phyloP scores from a whole-genome alignment of 768 basidiomycete species.

The Leccinum subgranulosum region DNA sequence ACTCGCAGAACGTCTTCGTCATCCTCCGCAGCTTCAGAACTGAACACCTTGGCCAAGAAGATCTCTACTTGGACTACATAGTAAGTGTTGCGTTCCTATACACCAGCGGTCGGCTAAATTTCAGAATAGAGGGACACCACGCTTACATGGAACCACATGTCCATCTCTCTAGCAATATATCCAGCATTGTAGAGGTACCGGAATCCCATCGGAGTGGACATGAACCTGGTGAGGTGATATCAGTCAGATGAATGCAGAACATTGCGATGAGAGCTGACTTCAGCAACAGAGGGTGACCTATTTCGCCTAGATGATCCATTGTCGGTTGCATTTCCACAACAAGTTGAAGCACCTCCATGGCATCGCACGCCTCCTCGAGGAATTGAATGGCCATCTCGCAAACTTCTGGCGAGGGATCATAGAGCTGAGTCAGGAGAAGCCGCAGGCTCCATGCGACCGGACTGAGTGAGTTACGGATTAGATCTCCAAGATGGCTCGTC shows the following conservation, averaged over 20 bases:
- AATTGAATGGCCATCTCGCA: slow-evolving; percentile 87
- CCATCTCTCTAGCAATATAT: slow-evolving; percentile 94
- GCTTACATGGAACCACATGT: slow-evolving; percentile 91
- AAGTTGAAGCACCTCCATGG: slow-evolving; percentile 76
- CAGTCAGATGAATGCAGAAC: background rate
- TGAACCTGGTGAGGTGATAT: slow-evolving; percentile 57
- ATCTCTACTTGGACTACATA: slow-evolving; percentile 96
- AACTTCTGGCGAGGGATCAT: slow-evolving; percentile 89
- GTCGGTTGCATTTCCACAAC: slow-evolving; percentile 95
- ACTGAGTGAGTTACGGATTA: slow-evolving; percentile 61
- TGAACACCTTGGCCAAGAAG: slow-evolving; percentile 80
- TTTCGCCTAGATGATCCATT: slow-evolving; percentile 91
- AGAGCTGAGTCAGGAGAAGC: slow-evolving; percentile 90
- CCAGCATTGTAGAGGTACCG: slow-evolving; percentile 86
- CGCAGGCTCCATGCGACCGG: slow-evolving; percentile 87
- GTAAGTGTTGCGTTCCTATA: slow-evolving; percentile 80
- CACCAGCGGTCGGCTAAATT: slow-evolving; percentile 5
- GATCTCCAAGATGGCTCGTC: slow-evolving; percentile 78
- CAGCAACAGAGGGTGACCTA: slow-evolving; percentile 83
- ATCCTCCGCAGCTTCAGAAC: slow-evolving; percentile 48
- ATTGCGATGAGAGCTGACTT: slow-evolving; percentile 50
- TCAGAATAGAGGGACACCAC: background rate
- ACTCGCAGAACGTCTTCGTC: slow-evolving; percentile 64
- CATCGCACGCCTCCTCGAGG: slow-evolving; percentile 87
- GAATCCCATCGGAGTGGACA: slow-evolving; percentile 92